These are phyloP conservation scores for Lachancea waltii DNA, from an alignment of 805 yeast genomes.

Conservation along the genomic window DNA sequence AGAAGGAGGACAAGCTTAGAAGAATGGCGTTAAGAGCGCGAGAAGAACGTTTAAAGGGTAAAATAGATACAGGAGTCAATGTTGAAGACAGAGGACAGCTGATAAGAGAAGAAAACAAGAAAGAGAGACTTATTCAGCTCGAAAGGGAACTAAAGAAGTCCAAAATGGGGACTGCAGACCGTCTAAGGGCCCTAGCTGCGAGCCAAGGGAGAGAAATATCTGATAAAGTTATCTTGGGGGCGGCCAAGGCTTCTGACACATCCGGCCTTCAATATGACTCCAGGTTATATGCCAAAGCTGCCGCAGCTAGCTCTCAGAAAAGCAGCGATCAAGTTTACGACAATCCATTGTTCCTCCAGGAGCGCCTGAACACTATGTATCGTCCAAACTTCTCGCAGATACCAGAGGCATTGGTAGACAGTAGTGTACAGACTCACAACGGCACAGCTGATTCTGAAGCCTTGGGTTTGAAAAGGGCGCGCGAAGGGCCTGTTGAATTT, in stretches of 20 bases:
- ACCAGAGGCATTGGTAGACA: no score
- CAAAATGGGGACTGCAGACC: conserved; percentile 40
- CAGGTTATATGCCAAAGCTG: conserved; percentile 45
- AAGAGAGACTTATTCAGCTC: conserved; percentile 41
- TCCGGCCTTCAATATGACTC: conserved; percentile 51
- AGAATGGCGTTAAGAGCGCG: conserved; percentile 46
- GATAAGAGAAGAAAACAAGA: conserved; percentile 36
- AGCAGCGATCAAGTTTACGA: conserved; percentile 51
- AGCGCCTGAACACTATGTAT: conserved; percentile 45
- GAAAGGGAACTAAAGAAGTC: conserved; percentile 41
- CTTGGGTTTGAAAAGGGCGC: conserved; percentile 16
- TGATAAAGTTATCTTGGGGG: conserved; percentile 48
- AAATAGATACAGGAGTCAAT: conserved; percentile 8
- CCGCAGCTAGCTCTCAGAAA: conserved; percentile 30
- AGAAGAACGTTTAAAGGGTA: conserved; percentile 22
- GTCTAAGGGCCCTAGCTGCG: conserved; percentile 38
- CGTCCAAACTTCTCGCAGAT: conserved; percentile 31
- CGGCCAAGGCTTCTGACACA: conserved; percentile 35
- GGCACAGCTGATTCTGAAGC: no score
- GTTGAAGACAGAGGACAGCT: conserved; percentile 14
- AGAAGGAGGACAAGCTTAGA: conserved; percentile 46
- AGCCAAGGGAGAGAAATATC: conserved; percentile 47
- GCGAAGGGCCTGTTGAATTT: conserved; percentile 43
- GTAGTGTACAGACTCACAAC: no score
- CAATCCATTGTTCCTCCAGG: conserved; percentile 50